Evolutionary conservation across 169 alveolate genomes (phyloP), one percentile per base, ranked within the genome.

Genomic region (Cryptosporidium parvum): DNA sequence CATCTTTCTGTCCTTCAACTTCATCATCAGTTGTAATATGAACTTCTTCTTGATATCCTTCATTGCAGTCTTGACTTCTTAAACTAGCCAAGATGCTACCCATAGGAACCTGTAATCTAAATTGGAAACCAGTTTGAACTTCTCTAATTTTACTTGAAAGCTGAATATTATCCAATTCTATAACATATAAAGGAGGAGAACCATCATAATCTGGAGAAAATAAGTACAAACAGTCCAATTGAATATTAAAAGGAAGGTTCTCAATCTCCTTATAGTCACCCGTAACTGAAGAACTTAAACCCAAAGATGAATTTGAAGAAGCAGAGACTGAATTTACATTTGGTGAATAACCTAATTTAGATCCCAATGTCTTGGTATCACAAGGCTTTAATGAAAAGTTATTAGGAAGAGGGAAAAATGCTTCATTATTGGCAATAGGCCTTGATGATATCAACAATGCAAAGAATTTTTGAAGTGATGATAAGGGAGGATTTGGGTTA

Each of bases 351-450:
- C 67, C 35, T 10, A 56, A n/a, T 5, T 26, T 61, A 12, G 89
- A 62, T 23, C 68, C 23, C 26, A 23, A 23, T 33, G 67, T 52
- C 26, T 5, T 9, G 2, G 26, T 16, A 31, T 73, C 71, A 3
- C 23, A 12, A 16, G 89, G 65, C n/a, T 48, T 59, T 29, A 80
- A n/a, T n/a, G 75, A 62, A 7, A 80, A 29, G 35, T 80, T 80
- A 56, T 80, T 80, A 9, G 89, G 89, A 1, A 80, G 37, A 42
- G 89, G 89, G 48, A 80, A 80, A 33, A 80, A 80, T 26, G 89
- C 89, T n/a, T 80, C 89, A 18, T 80, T 80, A 51, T 80, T 80
- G 10, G 89, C 89, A 2, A 80, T 80, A 1, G 89, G 89, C 26
- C 89, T 80, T 23, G 89, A 80, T 3, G 89, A 80, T n/a, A 80